Evolutionary conservation across 805 yeast species (phyloP), one percentile per base, ranked within the genome.

Genomic region (Metschnikowia chrysomelidarum): DNA sequence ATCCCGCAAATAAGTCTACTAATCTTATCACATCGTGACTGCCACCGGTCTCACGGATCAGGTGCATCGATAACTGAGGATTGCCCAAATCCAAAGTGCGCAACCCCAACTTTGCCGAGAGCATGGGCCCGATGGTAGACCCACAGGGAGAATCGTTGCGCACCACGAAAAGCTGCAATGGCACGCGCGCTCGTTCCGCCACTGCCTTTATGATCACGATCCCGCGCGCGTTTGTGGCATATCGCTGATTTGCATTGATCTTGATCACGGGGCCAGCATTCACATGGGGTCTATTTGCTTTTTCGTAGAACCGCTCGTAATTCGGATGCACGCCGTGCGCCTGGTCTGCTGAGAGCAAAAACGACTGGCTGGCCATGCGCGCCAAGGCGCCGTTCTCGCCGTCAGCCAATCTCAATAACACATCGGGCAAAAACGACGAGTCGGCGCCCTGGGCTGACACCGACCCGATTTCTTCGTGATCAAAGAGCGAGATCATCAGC

Each of bases 261-360:
- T 91, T 91, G 54, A 91, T 78, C 3, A 88, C 97, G 0, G 98
- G 96, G 5, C 98, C 98, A 22, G 70, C 69, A 53, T 95, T 94
- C 42, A 91, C 64, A 33, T 71, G 71, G 1, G 98, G 98, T 46
- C 77, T 76, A 59, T 91, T 95, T 42, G 74, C 67, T 15, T 76
- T 56, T 56, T 93, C 98, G 61, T 93, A 84, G 49, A 76, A 76
- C 34, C 72, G 74, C 4, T 76, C 64, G 59, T 91, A 91, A 60
- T 91, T 91, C 39, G 98, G 98, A 59, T 91, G 96, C 24, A 91
- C 83, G 20, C 96, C 98, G 57, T 91, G 98, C 1, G 98, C 96
- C 79, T 88, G 93, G 59, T 91, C 98, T 0, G 96, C 86, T 0
- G 97, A 89, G 28, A 93, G 60, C 49, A 91, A 73, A 60, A 93